These are phyloP conservation scores for Cordyceps javanica DNA, from an alignment of 2,329 filamentous ascomycete genomes.

Conservation along the genomic window DNA sequence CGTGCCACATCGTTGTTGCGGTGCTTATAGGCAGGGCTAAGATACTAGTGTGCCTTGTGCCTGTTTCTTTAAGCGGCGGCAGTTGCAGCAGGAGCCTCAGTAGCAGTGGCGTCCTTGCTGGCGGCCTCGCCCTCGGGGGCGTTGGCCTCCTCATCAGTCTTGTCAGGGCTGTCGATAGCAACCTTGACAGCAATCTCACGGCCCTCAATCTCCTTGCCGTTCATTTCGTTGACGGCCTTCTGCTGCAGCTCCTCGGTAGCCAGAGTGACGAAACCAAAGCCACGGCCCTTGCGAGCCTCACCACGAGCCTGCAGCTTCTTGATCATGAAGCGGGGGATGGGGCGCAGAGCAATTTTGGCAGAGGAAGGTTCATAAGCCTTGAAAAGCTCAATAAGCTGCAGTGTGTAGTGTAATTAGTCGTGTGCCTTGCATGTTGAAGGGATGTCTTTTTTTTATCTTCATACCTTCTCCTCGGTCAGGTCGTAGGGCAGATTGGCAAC, in stretches of 20 bases:
- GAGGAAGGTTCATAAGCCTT: slow-evolving; percentile 84
- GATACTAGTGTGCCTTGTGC: slow-evolving; percentile 9
- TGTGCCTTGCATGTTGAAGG: background rate
- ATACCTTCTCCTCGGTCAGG: slow-evolving; percentile 92
- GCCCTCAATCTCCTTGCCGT: slow-evolving; percentile 97
- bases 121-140: slow-evolving; percentile 39
- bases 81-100: slow-evolving; percentile 24
- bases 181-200: slow-evolving; percentile 99
- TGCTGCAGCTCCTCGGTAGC: slow-evolving; percentile 92
- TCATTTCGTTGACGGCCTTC: slow-evolving; percentile 97
- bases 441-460: background rate
- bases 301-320: slow-evolving; percentile 99
- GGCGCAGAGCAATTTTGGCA: slow-evolving; percentile 97
- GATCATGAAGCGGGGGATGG: slow-evolving; percentile 99
- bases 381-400: slow-evolving; percentile 94
- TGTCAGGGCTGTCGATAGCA: slow-evolving; percentile 98
- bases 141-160: slow-evolving; percentile 80
- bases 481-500: slow-evolving; percentile 99
- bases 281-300: slow-evolving; percentile 97
- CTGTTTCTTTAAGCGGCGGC: slow-evolving; percentile 25
- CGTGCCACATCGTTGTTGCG: slow-evolving; percentile 34
- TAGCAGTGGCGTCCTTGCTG: slow-evolving; percentile 32
- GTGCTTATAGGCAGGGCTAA: slow-evolving; percentile 20
- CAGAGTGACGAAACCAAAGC: slow-evolving; percentile 96
- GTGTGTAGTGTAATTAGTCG: slow-evolving; percentile 13